phyloP scores from a whole-genome alignment of 148 eudicot species.

The Simmondsia chinensis region DNA sequence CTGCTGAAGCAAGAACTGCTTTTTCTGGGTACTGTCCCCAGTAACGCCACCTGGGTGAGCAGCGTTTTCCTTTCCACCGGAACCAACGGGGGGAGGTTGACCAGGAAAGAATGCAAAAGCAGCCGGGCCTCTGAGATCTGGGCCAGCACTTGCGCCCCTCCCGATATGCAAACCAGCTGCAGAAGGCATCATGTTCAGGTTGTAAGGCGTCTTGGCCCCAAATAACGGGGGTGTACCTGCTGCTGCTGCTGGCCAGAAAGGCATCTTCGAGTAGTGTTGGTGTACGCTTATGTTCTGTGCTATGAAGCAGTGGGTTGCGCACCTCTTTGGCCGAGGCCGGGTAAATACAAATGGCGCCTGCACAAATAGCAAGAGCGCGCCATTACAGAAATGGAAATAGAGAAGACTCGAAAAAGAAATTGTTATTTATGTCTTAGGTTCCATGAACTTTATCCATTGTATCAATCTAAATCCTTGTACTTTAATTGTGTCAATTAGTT shows the following conservation, averaged over 20 bases:
- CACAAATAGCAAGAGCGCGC: constrained; percentile 1
- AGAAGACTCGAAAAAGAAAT: background rate
- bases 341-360: constrained; percentile 57
- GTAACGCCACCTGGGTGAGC: constrained; percentile 28
- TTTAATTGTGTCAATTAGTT: too few relatives aligned
- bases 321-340: constrained; percentile 74
- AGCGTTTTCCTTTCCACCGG: constrained; percentile 62
- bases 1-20: constrained; percentile 72
- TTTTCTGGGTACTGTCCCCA: constrained; percentile 62
- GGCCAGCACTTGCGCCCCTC: constrained; percentile 27
- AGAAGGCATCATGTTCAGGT: constrained; percentile 55
- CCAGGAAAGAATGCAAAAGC: constrained; percentile 45
- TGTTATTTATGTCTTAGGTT: too few relatives aligned
- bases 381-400: too few relatives aligned
- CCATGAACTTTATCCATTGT: too few relatives aligned
- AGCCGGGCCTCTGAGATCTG: constrained; percentile 55
- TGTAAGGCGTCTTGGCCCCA: constrained; percentile 66
- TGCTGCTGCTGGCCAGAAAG: constrained; percentile 83
- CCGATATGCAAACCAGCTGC: constrained; percentile 49
- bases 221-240: constrained; percentile 50
- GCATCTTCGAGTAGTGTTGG: constrained; percentile 79
- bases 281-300: constrained; percentile 57
- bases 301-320: constrained; percentile 80
- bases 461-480: too few relatives aligned
- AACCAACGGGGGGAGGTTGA: constrained; percentile 27